Evolutionary conservation across 1,284 basidiomycete species (phyloP).

Genomic region (Somion occarium): DNA sequence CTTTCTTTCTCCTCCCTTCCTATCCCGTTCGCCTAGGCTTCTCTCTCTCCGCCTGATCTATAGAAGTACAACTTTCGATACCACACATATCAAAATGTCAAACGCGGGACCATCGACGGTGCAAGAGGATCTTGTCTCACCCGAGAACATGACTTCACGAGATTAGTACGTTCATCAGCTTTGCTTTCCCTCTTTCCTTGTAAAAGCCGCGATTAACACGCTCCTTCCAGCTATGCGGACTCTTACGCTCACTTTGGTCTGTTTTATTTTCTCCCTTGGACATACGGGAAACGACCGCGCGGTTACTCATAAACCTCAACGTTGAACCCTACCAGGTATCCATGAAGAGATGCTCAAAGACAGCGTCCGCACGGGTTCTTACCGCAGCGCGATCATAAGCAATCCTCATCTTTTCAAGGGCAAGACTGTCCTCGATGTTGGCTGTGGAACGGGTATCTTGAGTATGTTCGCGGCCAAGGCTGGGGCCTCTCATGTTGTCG

Average conservation of each 20-base stretch:
- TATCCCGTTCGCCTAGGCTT: constrained; percentile 4
- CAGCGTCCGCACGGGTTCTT: constrained; percentile 90
- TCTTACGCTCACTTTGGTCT: constrained; percentile 94
- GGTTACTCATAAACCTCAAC: constrained; percentile 10
- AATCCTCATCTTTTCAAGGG: constrained; percentile 96
- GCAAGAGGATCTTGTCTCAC: constrained; percentile 19
- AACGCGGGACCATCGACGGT: constrained; percentile 34
- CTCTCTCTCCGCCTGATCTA: background rate
- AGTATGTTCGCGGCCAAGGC: constrained; percentile 99
- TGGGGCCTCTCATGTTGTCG: constrained; percentile 94
- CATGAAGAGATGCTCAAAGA: constrained; percentile 99
- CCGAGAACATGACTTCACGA: constrained; percentile 62
- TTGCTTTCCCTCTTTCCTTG: constrained; percentile 17
- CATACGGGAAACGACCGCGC: background rate
- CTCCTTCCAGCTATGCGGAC: constrained; percentile 69
- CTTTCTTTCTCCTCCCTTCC: constrained; percentile 2
- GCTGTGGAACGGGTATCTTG: constrained; percentile 97
- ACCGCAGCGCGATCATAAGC: constrained; percentile 93
- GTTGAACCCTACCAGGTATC: too few relatives aligned
- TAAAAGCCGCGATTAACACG: constrained; percentile 10
- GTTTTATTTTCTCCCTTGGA: constrained; percentile 25
- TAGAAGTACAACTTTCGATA: background rate
- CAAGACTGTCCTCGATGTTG: constrained; percentile 93
- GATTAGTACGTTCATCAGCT: constrained; percentile 63
- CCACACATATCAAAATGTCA: constrained; percentile 32